Conservation (phyloP, 371 early-diverging fungal species). For the Mucor mucedo region DNA sequence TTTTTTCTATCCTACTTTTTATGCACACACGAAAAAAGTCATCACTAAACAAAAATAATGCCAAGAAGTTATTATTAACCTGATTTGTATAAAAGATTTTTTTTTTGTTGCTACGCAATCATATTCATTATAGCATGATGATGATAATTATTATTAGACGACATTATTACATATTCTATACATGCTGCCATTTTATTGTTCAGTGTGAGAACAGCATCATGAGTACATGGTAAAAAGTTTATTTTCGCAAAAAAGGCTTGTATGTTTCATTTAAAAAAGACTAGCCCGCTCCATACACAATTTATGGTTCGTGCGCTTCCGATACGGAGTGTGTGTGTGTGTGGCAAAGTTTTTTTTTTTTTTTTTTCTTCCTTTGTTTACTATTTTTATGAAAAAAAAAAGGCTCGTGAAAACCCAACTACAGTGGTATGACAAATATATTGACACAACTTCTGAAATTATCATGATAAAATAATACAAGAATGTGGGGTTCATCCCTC, state of each 20-base stretch:
- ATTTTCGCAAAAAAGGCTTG: no score
- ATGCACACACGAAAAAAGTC: not conserved
- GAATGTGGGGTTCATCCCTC: no score
- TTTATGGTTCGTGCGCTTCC: constrained; percentile 1
- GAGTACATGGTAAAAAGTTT: no score
- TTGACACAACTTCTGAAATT: no score
- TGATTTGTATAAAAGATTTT: not conserved
- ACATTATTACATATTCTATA: no score
- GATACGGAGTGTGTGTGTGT: not conserved
- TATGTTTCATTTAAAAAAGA: not conserved
- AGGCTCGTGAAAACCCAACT: not conserved
- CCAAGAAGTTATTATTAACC: not conserved
- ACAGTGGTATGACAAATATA: not conserved
- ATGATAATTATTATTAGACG: no score
- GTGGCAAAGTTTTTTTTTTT: not conserved
- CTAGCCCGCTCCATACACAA: not conserved
- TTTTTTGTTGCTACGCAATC: not conserved
- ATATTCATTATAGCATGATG: no score
- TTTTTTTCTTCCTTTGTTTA: not conserved
- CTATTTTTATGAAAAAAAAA: not conserved
- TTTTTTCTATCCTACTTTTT: not conserved
- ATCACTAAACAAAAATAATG: not conserved
- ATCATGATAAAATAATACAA: not conserved
- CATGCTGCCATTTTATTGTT: no score
- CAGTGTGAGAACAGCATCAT: no score